phyloP scores from a whole-genome alignment of 306 rosid genomes.

The Vicia sativa region DNA sequence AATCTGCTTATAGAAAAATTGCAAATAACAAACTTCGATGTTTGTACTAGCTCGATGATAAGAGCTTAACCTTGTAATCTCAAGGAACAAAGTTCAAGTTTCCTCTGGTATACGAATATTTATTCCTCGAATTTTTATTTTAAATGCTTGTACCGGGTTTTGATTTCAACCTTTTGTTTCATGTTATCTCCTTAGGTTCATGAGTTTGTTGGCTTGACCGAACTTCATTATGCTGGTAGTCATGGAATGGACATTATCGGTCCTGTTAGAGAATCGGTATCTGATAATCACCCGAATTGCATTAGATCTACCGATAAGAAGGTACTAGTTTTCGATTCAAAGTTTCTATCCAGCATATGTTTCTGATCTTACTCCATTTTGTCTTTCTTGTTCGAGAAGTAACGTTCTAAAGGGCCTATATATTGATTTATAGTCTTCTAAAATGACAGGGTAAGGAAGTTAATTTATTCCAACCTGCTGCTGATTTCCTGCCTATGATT shows the following conservation, averaged over 20 bases:
- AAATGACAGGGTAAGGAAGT: slow-evolving; percentile 69
- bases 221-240: slow-evolving; percentile 94
- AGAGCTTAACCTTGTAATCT: slow-evolving; percentile 8
- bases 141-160: slow-evolving; percentile 25
- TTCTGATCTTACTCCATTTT: too few species aligned
- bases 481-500: slow-evolving; percentile 76
- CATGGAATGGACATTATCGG: slow-evolving; percentile 97
- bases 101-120: neutral
- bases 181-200: slow-evolving; percentile 56
- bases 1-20: neutral
- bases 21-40: slow-evolving; percentile 11
- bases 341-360: neutral
- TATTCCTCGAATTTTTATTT: neutral
- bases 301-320: slow-evolving; percentile 49
- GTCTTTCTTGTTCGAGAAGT: neutral
- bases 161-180: slow-evolving; percentile 30
- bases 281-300: slow-evolving; percentile 52
- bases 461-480: slow-evolving; percentile 89
- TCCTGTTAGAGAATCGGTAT: slow-evolving; percentile 57
- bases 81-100: slow-evolving; percentile 2
- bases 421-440: slow-evolving; percentile 15
- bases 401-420: neutral
- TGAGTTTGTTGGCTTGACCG: slow-evolving; percentile 74
- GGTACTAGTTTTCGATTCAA: slow-evolving; percentile 44
- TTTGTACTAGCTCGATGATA: slow-evolving; percentile 12